Evolutionary conservation across 2,329 filamentous ascomycete genomes (phyloP).

Genomic region (Penicillium griseofulvum): DNA sequence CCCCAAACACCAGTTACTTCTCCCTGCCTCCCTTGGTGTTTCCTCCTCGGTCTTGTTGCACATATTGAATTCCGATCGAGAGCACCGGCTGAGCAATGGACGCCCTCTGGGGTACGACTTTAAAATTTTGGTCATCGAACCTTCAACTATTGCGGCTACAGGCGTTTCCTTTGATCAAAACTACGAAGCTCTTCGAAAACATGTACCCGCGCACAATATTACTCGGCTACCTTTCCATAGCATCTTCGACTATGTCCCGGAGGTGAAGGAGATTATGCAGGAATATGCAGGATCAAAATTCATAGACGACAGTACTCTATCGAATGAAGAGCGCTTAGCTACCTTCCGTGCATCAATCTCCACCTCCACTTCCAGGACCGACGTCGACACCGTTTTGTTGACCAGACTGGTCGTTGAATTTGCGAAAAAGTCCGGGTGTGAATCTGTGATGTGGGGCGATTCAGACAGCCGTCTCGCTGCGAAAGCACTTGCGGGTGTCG

Average conservation of each 20-base stretch:
- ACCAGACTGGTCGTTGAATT: slow-evolving; percentile 68
- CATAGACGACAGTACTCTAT: slow-evolving; percentile 27
- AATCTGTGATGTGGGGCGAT: slow-evolving; percentile 76
- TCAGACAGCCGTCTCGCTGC: slow-evolving; percentile 86
- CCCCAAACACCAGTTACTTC: slow-evolving; percentile 57
- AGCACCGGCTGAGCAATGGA: slow-evolving; percentile 52
- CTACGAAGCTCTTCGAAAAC: slow-evolving; percentile 51
- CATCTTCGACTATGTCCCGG: slow-evolving; percentile 50
- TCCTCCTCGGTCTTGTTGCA: slow-evolving; percentile 77
- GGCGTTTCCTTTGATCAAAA: slow-evolving; percentile 25
- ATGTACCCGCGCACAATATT: slow-evolving; percentile 67
- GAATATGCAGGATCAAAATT: slow-evolving; percentile 31
- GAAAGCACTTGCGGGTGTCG: slow-evolving; percentile 79
- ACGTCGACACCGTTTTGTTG: slow-evolving; percentile 68
- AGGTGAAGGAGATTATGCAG: slow-evolving; percentile 33
- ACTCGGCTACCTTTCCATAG: slow-evolving; percentile 62
- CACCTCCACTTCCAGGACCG: slow-evolving; percentile 71
- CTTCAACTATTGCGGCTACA: slow-evolving; percentile 29
- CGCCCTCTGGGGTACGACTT: slow-evolving; percentile 65
- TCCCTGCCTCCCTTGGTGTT: slow-evolving; percentile 79
- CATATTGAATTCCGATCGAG: slow-evolving; percentile 65
- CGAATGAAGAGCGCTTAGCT: slow-evolving; percentile 50
- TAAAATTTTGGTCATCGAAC: slow-evolving; percentile 43
- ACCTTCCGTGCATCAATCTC: slow-evolving; percentile 60
- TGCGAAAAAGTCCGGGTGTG: slow-evolving; percentile 60